phyloP scores from a whole-genome alignment of 768 basidiomycete species.

The Sarcomyxa edulis region DNA sequence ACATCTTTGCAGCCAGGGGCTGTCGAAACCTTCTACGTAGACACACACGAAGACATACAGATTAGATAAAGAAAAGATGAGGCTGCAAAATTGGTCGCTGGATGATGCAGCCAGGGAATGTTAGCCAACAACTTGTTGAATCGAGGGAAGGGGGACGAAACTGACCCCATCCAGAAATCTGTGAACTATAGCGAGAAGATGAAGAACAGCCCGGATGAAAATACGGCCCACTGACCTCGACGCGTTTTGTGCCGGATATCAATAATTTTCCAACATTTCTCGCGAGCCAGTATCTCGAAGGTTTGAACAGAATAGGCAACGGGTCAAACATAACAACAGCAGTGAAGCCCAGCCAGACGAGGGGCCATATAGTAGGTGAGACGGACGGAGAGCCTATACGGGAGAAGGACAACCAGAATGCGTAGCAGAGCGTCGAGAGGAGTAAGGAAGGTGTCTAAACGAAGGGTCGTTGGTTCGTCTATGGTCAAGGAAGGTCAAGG shows the following conservation, averaged over 20 bases:
- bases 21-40: conserved; percentile 52
- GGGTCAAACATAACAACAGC: conserved; percentile 68
- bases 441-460: conserved; percentile 74
- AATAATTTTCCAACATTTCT: conserved; percentile 58
- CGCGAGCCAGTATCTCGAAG: conserved; percentile 80
- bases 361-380: conserved; percentile 70
- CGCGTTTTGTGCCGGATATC: conserved; percentile 61
- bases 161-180: conserved; percentile 88
- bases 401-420: conserved; percentile 82
- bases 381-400: conserved; percentile 49
- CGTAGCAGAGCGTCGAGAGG: conserved; percentile 66
- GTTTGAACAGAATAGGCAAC: conserved; percentile 54
- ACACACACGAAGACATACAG: conserved; percentile 72
- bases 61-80: conserved; percentile 70
- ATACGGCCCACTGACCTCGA: conserved; percentile 53
- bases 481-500: conserved; percentile 12
- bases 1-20: conserved; percentile 42
- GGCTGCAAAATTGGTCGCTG: conserved; percentile 81
- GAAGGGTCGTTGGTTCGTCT: too few relatives aligned
- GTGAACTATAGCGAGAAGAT: conserved; percentile 51
- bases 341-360: conserved; percentile 73
- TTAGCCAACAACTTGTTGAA: neutral
- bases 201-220: conserved; percentile 3
- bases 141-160: conserved; percentile 4
- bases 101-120: neutral